A percentile compares a stretch with the other conserved stretches of the same genome.
These are phyloP conservation scores for Hippophae gyantsensis DNA, from an alignment of 306 rosid species.

Conservation along the genomic window DNA sequence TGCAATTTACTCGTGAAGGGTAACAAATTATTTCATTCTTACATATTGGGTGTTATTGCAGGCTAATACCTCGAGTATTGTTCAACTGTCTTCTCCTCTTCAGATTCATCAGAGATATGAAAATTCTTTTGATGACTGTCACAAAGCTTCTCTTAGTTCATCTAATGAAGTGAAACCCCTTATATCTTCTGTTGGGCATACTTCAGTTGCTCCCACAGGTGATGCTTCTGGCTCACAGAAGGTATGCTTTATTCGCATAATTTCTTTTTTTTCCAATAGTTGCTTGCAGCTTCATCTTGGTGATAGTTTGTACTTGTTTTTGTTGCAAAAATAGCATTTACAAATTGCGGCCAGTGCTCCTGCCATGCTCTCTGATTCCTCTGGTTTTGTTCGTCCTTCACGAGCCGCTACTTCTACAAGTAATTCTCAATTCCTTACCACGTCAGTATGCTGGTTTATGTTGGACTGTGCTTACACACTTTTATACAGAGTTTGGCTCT, in stretches of 20 bases:
- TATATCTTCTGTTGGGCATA: slow-evolving; percentile 40
- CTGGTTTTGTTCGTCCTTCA: slow-evolving; percentile 69
- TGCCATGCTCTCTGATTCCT: slow-evolving; percentile 51
- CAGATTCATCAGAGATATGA: slow-evolving; percentile 84
- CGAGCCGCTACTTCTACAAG: slow-evolving; percentile 68
- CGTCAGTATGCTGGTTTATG: slow-evolving; percentile 14
- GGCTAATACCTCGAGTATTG: slow-evolving; percentile 43
- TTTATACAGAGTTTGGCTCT: slow-evolving; percentile 78
- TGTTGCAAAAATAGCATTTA: slow-evolving; percentile 28
- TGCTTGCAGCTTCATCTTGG: neutral
- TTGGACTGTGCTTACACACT: slow-evolving; percentile 13
- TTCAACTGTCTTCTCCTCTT: slow-evolving; percentile 42
- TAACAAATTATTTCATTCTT: slow-evolving; percentile 5
- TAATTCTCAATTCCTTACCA: slow-evolving; percentile 26
- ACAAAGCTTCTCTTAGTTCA: slow-evolving; percentile 37
- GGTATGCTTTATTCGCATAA: slow-evolving; percentile 28
- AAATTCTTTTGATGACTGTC: slow-evolving; percentile 55
- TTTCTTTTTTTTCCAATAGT: slow-evolving; percentile 4
- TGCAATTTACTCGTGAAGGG: neutral
- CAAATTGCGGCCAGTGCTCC: slow-evolving; percentile 40
- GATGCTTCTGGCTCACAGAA: slow-evolving; percentile 49
- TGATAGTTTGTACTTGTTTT: neutral
- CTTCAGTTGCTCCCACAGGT: slow-evolving; percentile 35
- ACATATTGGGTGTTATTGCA: slow-evolving; percentile 29
- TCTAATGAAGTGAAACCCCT: slow-evolving; percentile 49